Evolutionary conservation across 371 early-diverging fungal species (phyloP).

Genomic region (Saksenaea vasiformis): DNA sequence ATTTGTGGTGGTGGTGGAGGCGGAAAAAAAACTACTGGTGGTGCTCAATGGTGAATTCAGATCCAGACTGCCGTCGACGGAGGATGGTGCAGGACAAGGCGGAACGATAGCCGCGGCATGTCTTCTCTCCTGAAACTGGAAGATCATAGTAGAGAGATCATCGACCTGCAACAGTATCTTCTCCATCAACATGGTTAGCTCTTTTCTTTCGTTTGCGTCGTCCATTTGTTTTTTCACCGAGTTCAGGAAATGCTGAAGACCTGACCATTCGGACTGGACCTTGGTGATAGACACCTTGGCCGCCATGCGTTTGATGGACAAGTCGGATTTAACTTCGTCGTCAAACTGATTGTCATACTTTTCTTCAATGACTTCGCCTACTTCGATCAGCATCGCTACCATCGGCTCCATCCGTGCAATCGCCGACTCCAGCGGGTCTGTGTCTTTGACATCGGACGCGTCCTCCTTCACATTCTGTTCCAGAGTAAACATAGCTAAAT

Average conservation of each 20-base stretch:
- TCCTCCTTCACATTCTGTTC: slow-evolving; percentile 40
- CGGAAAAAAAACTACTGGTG: slow-evolving; percentile 10
- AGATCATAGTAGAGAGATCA: slow-evolving; percentile 42
- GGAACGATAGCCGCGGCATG: slow-evolving; percentile 12
- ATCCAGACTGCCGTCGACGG: slow-evolving; percentile 2
- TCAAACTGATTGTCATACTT: slow-evolving; percentile 26
- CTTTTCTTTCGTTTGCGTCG: slow-evolving; percentile 17
- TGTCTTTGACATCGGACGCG: slow-evolving; percentile 11
- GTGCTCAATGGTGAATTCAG: slow-evolving; percentile 1
- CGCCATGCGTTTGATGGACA: slow-evolving; percentile 16
- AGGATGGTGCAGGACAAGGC: background rate
- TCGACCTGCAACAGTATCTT: slow-evolving; percentile 35
- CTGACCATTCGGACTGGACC: slow-evolving; percentile 52
- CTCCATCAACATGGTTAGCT: slow-evolving; percentile 28
- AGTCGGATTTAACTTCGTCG: slow-evolving; percentile 12
- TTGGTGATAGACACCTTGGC: slow-evolving; percentile 32
- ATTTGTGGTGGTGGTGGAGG: slow-evolving; percentile 1
- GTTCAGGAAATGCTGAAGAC: slow-evolving; percentile 41
- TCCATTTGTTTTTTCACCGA: slow-evolving; percentile 31
- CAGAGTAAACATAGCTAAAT: slow-evolving; percentile 37
- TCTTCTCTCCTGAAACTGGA: slow-evolving; percentile 44
- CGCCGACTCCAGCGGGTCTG: slow-evolving; percentile 18
- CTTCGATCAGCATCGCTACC: slow-evolving; percentile 20
- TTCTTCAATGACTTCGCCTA: slow-evolving; percentile 25
- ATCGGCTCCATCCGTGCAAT: slow-evolving; percentile 21